These are phyloP conservation scores for Epichloe gansuensis DNA, from an alignment of 2,329 filamentous ascomycete species.

Conservation along the genomic window DNA sequence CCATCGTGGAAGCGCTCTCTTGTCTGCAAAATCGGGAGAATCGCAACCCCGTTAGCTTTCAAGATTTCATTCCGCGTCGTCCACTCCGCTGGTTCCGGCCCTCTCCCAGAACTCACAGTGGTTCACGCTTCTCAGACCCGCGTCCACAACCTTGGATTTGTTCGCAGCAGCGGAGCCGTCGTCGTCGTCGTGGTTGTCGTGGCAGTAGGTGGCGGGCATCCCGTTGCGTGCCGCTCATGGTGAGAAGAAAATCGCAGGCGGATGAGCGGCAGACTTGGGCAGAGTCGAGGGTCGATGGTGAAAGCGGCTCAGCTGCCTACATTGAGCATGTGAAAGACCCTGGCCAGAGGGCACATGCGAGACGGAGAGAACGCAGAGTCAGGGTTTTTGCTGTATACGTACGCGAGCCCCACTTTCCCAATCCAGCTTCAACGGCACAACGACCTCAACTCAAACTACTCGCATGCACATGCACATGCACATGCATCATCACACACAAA, in stretches of 20 bases:
- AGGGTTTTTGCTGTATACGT: too few relatives aligned
- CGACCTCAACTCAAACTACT: too few relatives aligned
- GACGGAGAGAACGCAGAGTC: background rate
- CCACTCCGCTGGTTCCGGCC: background rate
- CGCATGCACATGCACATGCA: too few relatives aligned
- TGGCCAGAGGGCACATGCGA: background rate
- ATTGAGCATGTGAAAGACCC: constrained; percentile 1
- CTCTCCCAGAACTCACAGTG: constrained; percentile 44
- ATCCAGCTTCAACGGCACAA: background rate
- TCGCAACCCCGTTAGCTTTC: constrained; percentile 4
- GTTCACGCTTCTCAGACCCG: constrained; percentile 68
- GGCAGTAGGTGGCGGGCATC: constrained; percentile 17
- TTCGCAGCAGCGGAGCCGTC: constrained; percentile 6
- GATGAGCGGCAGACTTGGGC: constrained; percentile 2
- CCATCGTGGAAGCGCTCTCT: constrained; percentile 73
- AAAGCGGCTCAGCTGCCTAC: background rate
- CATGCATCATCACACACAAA: background rate
- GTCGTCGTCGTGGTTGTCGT: background rate
- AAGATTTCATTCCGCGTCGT: background rate
- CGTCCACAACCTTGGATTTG: constrained; percentile 37
- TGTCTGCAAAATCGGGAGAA: constrained; percentile 44
- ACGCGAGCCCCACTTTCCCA: background rate
- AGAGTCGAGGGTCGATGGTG: background rate
- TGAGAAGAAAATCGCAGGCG: background rate
- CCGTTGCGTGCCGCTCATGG: constrained; percentile 21